These are phyloP conservation scores for Acer negundo DNA, from an alignment of 345 rosid genomes.

Conservation along the genomic window DNA sequence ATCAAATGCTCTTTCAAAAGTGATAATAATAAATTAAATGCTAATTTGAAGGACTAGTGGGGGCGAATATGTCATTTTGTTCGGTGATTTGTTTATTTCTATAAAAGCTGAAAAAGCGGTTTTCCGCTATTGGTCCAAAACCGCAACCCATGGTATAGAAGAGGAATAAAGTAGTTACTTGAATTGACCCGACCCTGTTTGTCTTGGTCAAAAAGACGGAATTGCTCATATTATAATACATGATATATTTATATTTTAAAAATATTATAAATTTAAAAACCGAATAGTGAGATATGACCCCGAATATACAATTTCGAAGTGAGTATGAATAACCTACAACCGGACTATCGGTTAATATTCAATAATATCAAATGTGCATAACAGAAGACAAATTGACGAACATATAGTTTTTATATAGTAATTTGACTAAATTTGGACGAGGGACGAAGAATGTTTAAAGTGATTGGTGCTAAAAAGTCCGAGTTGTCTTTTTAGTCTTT, in stretches of 20 bases:
- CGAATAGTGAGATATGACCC: too few relatives aligned
- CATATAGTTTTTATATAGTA: neutral
- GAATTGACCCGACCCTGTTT: constrained; percentile 8
- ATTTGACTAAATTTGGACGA: neutral
- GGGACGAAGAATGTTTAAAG: neutral
- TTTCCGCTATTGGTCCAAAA: neutral
- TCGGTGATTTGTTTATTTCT: neutral
- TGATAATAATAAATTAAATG: too few relatives aligned
- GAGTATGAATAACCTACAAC: too few relatives aligned
- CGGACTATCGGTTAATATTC: too few relatives aligned
- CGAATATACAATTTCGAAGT: too few relatives aligned
- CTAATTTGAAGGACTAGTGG: neutral
- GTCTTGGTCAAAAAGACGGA: constrained; percentile 3
- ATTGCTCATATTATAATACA: neutral
- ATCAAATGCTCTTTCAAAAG: too few relatives aligned
- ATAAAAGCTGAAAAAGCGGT: neutral
- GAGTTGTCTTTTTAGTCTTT: neutral
- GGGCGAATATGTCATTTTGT: neutral
- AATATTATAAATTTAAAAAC: too few relatives aligned
- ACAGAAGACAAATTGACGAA: neutral
- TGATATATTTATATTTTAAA: too few relatives aligned
- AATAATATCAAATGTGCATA: neutral
- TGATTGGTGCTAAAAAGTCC: neutral
- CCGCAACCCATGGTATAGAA: neutral
- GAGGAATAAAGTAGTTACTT: neutral